These are phyloP conservation scores for Fraxinus xanthoxyloides DNA, from an alignment of 305 asterid genomes.

Conservation along the genomic window DNA sequence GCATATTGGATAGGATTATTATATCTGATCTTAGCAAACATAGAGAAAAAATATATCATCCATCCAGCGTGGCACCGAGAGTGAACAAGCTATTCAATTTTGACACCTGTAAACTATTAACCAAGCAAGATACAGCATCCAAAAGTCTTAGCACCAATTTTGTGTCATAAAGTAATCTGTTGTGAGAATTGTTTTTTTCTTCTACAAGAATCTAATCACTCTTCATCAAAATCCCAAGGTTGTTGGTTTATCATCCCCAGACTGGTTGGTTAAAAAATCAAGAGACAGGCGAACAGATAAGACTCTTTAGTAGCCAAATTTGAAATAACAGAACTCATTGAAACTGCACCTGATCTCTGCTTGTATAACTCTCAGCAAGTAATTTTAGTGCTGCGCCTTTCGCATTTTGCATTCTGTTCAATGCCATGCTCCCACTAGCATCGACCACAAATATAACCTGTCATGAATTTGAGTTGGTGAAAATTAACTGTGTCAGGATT, in stretches of 20 bases:
- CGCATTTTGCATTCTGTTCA: conserved; percentile 99
- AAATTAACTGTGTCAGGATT: background rate
- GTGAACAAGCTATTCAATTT: background rate
- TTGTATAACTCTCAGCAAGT: conserved; percentile 97
- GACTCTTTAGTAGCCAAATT: background rate
- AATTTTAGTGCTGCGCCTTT: conserved; percentile 98
- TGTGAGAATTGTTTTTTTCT: background rate
- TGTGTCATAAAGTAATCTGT: background rate
- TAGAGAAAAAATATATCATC: background rate
- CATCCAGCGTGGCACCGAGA: background rate
- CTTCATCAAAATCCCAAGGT: background rate
- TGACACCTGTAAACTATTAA: background rate
- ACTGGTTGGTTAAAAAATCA: background rate
- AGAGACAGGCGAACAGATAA: background rate
- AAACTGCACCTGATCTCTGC: conserved; percentile 93
- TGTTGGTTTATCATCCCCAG: background rate
- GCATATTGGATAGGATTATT: background rate
- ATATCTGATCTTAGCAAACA: background rate
- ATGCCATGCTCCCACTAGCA: conserved; percentile 99
- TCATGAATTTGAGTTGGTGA: conserved; percentile 8
- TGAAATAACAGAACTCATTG: conserved; percentile 16
- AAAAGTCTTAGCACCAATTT: background rate
- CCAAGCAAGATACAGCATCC: background rate
- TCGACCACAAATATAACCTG: conserved; percentile 99
- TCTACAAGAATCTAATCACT: background rate